A percentile compares a stretch with the other conserved stretches of the same genome.
phyloP scores from a whole-genome alignment of 106 monocot genomes.

The Acorus calamus region DNA sequence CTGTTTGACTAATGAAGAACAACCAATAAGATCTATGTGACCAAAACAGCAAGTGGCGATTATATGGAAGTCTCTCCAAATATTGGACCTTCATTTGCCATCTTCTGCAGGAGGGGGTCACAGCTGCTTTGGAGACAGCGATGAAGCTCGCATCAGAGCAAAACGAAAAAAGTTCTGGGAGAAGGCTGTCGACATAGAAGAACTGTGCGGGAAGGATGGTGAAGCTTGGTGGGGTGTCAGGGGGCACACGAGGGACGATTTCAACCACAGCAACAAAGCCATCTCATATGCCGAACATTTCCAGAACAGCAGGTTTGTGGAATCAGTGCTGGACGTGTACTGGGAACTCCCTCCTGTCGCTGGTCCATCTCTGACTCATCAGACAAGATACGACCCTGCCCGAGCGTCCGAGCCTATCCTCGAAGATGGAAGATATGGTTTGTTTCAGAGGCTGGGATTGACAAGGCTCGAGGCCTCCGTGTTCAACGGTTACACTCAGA shows the following conservation, averaged over 20 bases:
- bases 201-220: constrained; percentile 44
- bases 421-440: constrained; percentile 41
- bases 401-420: constrained; percentile 47
- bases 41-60: too few relatives aligned
- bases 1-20: too few relatives aligned
- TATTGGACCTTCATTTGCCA: too few relatives aligned
- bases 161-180: constrained; percentile 50
- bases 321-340: constrained; percentile 59
- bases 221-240: constrained; percentile 72
- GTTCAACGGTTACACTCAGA: constrained; percentile 83
- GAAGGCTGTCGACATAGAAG: constrained; percentile 50
- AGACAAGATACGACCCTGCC: constrained; percentile 74
- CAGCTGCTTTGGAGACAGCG: constrained; percentile 62
- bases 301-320: constrained; percentile 64
- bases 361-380: constrained; percentile 62
- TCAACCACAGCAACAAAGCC: constrained; percentile 47
- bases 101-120: constrained; percentile 50
- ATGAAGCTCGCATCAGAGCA: constrained; percentile 56
- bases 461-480: constrained; percentile 31
- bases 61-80: too few relatives aligned
- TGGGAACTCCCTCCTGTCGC: constrained; percentile 72
- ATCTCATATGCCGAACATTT: constrained; percentile 72
- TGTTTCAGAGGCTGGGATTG: constrained; percentile 44
- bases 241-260: constrained; percentile 53
- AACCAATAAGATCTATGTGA: too few relatives aligned